Evolutionary conservation across 2,329 filamentous ascomycete genomes (phyloP).

Genomic region (Akanthomyces lecanii): DNA sequence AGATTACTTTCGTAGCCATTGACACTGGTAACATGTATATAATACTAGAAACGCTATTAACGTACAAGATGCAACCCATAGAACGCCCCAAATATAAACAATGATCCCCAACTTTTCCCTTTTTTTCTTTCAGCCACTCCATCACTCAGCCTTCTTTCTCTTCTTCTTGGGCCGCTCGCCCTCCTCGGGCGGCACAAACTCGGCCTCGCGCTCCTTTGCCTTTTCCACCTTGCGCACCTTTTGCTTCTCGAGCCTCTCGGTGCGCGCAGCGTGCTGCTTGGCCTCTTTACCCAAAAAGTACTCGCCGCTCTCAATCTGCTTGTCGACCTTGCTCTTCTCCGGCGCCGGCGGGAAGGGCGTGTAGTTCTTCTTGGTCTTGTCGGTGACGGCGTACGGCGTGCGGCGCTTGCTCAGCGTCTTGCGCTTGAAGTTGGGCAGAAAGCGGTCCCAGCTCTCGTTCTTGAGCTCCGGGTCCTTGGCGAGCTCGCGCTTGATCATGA

Average conservation of each 20-base stretch:
- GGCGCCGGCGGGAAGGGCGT: conserved; percentile 95
- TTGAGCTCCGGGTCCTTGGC: conserved; percentile 83
- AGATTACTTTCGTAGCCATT: not conserved
- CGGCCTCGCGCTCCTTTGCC: conserved; percentile 76
- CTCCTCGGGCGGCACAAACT: conserved; percentile 85
- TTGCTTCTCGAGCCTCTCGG: conserved; percentile 80
- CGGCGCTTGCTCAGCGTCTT: conserved; percentile 79
- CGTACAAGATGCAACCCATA: conserved; percentile 12
- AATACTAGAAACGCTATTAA: conserved; percentile 12
- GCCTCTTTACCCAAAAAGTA: conserved; percentile 93
- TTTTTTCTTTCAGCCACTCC: too few relatives aligned
- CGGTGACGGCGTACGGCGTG: conserved; percentile 77
- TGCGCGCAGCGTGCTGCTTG: conserved; percentile 76
- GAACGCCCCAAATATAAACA: conserved; percentile 5
- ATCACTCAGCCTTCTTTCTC: conserved; percentile 46
- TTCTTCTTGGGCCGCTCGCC: conserved; percentile 60
- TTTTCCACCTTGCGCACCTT: conserved; percentile 84
- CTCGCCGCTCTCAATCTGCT: conserved; percentile 96
- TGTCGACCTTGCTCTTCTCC: conserved; percentile 98
- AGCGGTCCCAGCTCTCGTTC: conserved; percentile 90
- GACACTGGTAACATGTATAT: not conserved
- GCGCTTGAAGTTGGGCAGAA: conserved; percentile 96
- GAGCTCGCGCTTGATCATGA: conserved; percentile 91
- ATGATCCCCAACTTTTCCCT: not conserved
- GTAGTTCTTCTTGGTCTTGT: conserved; percentile 92